phyloP scores from a whole-genome alignment of 2,329 filamentous ascomycete genomes.

The Beauveria sp. region DNA sequence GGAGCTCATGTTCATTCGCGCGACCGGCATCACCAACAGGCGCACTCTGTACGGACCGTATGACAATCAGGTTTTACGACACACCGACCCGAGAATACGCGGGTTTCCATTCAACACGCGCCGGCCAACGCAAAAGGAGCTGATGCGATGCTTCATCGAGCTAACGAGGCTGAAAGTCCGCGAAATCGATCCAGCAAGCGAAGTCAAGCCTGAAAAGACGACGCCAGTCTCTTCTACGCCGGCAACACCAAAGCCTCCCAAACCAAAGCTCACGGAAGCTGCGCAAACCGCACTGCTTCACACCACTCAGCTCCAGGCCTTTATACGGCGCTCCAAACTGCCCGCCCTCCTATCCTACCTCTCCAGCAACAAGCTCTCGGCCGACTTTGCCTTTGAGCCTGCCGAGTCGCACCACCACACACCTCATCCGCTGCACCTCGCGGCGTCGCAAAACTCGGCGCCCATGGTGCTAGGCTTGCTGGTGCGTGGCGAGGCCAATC shows the following conservation, averaged over 20 bases:
- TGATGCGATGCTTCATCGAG: constrained; percentile 92
- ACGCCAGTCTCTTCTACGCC: constrained; percentile 26
- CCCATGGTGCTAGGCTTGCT: constrained; percentile 73
- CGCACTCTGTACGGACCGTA: constrained; percentile 86
- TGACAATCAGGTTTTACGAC: constrained; percentile 73
- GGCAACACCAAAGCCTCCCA: constrained; percentile 40
- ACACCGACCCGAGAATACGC: constrained; percentile 71
- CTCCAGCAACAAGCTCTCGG: constrained; percentile 60
- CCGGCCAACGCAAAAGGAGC: constrained; percentile 83
- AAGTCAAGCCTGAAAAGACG: constrained; percentile 34
- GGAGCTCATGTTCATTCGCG: constrained; percentile 80
- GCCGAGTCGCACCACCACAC: constrained; percentile 68
- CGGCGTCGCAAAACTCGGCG: constrained; percentile 68
- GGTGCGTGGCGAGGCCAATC: constrained; percentile 66
- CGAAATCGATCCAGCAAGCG: constrained; percentile 62
- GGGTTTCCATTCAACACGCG: constrained; percentile 91
- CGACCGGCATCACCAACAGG: constrained; percentile 79
- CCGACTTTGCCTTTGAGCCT: constrained; percentile 71
- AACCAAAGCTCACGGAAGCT: constrained; percentile 67
- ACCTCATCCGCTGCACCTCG: constrained; percentile 76
- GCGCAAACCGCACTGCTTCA: constrained; percentile 78
- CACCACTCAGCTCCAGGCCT: constrained; percentile 78
- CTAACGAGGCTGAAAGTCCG: constrained; percentile 82
- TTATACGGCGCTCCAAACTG: constrained; percentile 83
- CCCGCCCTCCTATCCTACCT: constrained; percentile 82